Conservation (phyloP, 2,329 filamentous ascomycete species). For the Sporothrix inflata region DNA sequence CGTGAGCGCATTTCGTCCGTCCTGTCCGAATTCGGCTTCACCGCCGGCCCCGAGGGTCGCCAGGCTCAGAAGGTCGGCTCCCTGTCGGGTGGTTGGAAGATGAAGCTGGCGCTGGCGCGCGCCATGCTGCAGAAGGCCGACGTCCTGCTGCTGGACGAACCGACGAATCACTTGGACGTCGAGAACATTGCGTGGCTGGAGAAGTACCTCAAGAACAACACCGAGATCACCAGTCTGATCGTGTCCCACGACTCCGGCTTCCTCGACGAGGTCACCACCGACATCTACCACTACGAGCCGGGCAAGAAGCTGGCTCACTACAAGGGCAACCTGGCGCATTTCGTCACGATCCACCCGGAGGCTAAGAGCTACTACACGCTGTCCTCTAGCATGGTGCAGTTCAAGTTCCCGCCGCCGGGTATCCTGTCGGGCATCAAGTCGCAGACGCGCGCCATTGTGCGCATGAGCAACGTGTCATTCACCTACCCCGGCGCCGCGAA, state of each 20-base stretch:
- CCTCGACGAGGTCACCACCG: constrained; percentile 94
- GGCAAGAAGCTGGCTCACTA: constrained; percentile 91
- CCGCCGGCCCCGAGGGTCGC: constrained; percentile 81
- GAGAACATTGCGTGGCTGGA: constrained; percentile 95
- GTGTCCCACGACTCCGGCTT: constrained; percentile 98
- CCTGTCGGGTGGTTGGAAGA: constrained; percentile 98
- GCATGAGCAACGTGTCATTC: constrained; percentile 89
- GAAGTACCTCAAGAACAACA: constrained; percentile 92
- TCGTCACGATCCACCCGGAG: constrained; percentile 89
- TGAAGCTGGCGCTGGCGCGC: constrained; percentile 95
- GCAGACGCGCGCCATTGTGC: constrained; percentile 87
- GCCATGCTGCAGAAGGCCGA: constrained; percentile 98
- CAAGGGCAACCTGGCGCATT: constrained; percentile 79
- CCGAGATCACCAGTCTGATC: constrained; percentile 95
- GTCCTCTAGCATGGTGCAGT: constrained; percentile 83
- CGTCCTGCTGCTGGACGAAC: constrained; percentile 94
- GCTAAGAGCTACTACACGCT: constrained; percentile 98
- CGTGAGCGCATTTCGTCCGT: constrained; percentile 80
- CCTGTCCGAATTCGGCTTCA: constrained; percentile 91
- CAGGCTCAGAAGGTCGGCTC: constrained; percentile 91
- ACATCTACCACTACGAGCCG: constrained; percentile 97
- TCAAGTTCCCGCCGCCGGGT: constrained; percentile 97
- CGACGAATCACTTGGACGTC: constrained; percentile 97
- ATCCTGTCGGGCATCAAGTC: constrained; percentile 96
- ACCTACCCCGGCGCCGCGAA: constrained; percentile 90